These are phyloP conservation scores for Globisporangium lucens DNA, from an alignment of 352 stramenopile species.

Conservation along the genomic window DNA sequence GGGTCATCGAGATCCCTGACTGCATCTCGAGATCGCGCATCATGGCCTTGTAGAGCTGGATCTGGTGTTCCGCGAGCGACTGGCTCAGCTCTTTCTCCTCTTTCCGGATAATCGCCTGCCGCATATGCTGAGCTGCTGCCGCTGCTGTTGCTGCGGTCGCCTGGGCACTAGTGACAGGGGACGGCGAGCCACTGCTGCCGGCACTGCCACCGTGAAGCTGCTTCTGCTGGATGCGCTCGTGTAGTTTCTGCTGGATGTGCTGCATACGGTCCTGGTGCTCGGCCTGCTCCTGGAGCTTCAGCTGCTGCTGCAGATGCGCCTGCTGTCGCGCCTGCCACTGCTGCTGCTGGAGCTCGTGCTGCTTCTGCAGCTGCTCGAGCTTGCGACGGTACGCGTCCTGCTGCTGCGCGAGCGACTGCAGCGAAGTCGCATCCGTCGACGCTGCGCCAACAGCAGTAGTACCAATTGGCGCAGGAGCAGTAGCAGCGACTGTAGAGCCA, in stretches of 20 bases:
- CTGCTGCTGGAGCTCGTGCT: slow-evolving; percentile 20
- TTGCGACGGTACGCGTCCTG: slow-evolving; percentile 38
- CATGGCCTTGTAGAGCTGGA: slow-evolving; percentile 33
- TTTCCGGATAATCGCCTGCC: slow-evolving; percentile 11
- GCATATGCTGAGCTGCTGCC: slow-evolving; percentile 6
- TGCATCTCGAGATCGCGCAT: slow-evolving; percentile 50
- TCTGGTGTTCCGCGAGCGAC: slow-evolving; percentile 18
- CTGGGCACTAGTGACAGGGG: neutral
- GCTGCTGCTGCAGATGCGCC: slow-evolving; percentile 18
- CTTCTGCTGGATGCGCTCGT: slow-evolving; percentile 33
- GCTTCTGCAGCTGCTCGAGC: slow-evolving; percentile 26
- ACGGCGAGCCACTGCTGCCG: neutral
- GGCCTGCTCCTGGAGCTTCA: slow-evolving; percentile 12
- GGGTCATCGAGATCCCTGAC: slow-evolving; percentile 11
- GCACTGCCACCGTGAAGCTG: slow-evolving; percentile 7
- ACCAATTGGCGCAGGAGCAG: neutral
- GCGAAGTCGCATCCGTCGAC: slow-evolving; percentile 13
- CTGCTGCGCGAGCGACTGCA: slow-evolving; percentile 31
- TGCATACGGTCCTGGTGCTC: slow-evolving; percentile 30
- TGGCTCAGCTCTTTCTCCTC: slow-evolving; percentile 18
- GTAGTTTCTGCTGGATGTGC: slow-evolving; percentile 38
- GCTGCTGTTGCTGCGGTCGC: neutral
- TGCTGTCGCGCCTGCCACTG: slow-evolving; percentile 14
- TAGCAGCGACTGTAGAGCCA: no score
- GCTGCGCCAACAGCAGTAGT: neutral